Percentiles rank a stretch among this genome's conserved stretches.
These are phyloP conservation scores for Paralagenidium karlingii DNA, from an alignment of 352 stramenopile genomes.

Conservation along the genomic window DNA sequence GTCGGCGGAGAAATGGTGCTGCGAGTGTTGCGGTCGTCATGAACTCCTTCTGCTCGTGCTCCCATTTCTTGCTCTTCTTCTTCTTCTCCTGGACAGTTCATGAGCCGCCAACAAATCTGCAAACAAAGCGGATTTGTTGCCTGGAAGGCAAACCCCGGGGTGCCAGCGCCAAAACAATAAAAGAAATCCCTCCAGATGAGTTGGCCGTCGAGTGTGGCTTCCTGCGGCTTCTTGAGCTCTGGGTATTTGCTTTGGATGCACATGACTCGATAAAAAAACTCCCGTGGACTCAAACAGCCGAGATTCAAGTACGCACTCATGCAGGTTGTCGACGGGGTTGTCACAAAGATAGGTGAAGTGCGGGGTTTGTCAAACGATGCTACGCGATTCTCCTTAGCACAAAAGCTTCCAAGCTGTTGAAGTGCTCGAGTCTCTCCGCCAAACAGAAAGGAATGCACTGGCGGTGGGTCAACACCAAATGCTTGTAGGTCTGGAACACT, in stretches of 20 bases:
- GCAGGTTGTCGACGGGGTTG: slow-evolving; percentile 86
- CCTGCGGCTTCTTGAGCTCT: slow-evolving; percentile 55
- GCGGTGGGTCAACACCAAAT: slow-evolving; percentile 18
- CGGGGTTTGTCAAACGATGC: slow-evolving; percentile 94
- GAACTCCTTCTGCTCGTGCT: too few species aligned
- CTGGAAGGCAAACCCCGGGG: slow-evolving; percentile 83
- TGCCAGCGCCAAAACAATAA: slow-evolving; percentile 58
- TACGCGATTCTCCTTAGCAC: slow-evolving; percentile 49
- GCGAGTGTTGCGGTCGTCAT: slow-evolving; percentile 34
- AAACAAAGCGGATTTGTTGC: slow-evolving; percentile 82
- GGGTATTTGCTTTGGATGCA: slow-evolving; percentile 86
- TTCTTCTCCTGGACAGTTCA: slow-evolving; percentile 9
- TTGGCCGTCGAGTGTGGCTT: slow-evolving; percentile 87
- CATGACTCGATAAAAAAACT: slow-evolving; percentile 70
- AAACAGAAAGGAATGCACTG: slow-evolving; percentile 28
- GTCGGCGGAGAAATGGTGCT: slow-evolving; percentile 1
- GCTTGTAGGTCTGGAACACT: slow-evolving; percentile 20
- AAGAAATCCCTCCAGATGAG: slow-evolving; percentile 95
- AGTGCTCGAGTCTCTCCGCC: slow-evolving; percentile 44
- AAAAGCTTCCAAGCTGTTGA: slow-evolving; percentile 39
- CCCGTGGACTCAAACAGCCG: slow-evolving; percentile 78
- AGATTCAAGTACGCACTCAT: slow-evolving; percentile 88
- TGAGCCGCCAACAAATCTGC: slow-evolving; percentile 53
- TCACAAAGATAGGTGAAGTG: slow-evolving; percentile 77
- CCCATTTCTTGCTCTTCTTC: too few species aligned